These are phyloP conservation scores for Paraconiothyrium sp. DNA, from an alignment of 2,329 filamentous ascomycete species.

Conservation along the genomic window DNA sequence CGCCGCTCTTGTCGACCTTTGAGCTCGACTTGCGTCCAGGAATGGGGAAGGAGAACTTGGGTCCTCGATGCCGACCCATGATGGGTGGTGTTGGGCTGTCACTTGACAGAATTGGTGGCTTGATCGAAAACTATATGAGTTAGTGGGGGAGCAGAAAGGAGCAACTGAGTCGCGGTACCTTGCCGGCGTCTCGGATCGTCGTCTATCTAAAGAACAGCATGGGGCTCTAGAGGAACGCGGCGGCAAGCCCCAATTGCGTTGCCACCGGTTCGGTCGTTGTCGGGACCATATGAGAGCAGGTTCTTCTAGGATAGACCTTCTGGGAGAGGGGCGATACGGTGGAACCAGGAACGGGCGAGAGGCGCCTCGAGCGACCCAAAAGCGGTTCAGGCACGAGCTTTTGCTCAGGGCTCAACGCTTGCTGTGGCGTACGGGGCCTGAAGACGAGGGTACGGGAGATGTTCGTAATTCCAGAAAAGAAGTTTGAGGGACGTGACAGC, in stretches of 20 bases:
- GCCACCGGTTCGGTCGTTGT: slow-evolving; percentile 14
- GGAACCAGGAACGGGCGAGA: slow-evolving; percentile 48
- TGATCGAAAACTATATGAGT: slow-evolving; percentile 36
- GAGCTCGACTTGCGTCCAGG: slow-evolving; percentile 41
- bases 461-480: slow-evolving; percentile 3
- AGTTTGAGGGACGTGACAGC: slow-evolving; percentile 11
- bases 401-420: slow-evolving; percentile 3
- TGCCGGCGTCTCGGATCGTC: slow-evolving; percentile 15
- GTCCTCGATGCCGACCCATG: slow-evolving; percentile 42
- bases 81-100: slow-evolving; percentile 23
- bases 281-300: slow-evolving; percentile 15
- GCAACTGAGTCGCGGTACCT: slow-evolving; percentile 38
- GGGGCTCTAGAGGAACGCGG: slow-evolving; percentile 12
- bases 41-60: slow-evolving; percentile 51
- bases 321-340: slow-evolving; percentile 26
- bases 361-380: slow-evolving; percentile 35
- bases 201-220: slow-evolving; percentile 18
- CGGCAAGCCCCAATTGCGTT: slow-evolving; percentile 16
- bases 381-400: slow-evolving; percentile 17
- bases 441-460: background rate
- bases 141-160: slow-evolving; percentile 28
- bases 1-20: slow-evolving; percentile 33
- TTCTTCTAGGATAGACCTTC: background rate
- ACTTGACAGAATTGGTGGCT: slow-evolving; percentile 32
- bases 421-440: slow-evolving; percentile 7